phyloP scores from a whole-genome alignment of 177 flowering plant species.

The Vitis hybrid region DNA sequence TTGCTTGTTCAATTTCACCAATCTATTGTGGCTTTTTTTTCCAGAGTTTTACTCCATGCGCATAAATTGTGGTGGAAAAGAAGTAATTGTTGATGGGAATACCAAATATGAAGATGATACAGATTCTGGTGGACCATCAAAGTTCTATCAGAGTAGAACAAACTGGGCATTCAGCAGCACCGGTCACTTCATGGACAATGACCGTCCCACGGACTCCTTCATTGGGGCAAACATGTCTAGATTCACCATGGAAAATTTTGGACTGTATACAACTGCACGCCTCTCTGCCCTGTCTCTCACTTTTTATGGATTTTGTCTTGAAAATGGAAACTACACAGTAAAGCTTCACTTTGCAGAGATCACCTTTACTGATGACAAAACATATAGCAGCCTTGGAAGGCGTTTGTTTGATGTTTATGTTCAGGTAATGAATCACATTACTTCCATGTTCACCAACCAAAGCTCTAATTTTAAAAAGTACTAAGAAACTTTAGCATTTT shows the following conservation, averaged over 20 bases:
- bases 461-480: too few relatives aligned
- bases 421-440: conserved; percentile 17
- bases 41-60: conserved; percentile 20
- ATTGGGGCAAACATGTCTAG: background rate
- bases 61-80: conserved; percentile 41
- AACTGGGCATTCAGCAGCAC: conserved; percentile 31
- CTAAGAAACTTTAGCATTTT: too few relatives aligned
- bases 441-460: too few relatives aligned
- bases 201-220: background rate
- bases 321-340: conserved; percentile 25
- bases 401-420: conserved; percentile 32
- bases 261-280: conserved; percentile 21
- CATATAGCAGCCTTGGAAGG: conserved; percentile 30
- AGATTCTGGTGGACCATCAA: background rate
- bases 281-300: conserved; percentile 24
- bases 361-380: conserved; percentile 20
- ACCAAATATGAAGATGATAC: background rate
- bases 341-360: conserved; percentile 33
- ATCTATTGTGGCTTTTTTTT: background rate
- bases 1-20: background rate
- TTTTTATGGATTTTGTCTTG: conserved; percentile 27
- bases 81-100: conserved; percentile 8
- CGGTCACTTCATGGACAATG: conserved; percentile 17
- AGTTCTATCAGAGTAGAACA: background rate
- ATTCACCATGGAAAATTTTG: conserved; percentile 2